Evolutionary conservation across 2,329 filamentous ascomycete genomes (phyloP), one percentile per base, ranked within the genome.

Genomic region (Fusarium marasasianum): DNA sequence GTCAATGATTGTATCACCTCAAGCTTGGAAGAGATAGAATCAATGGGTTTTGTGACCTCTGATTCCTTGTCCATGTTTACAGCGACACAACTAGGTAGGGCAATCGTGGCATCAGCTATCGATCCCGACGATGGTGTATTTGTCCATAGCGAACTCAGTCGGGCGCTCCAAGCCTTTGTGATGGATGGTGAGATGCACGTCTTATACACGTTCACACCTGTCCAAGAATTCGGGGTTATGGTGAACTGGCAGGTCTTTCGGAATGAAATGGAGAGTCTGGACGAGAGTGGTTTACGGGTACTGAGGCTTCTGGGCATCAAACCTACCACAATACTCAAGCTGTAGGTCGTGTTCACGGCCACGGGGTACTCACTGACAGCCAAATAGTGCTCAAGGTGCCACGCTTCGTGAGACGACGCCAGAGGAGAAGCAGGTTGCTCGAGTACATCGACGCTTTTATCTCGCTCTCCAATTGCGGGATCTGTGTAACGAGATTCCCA

Each of bases 101-200:
- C 93, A 5, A 89, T 94, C 31, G 92, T 95, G 31, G 89, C 91
- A 15, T 93, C 93, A 7, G 90, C 91, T 4, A 87, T 95, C 41
- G 89, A 92, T 57, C 93, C 92, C 0, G 91, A 94, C 66, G 93
- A 95, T 75, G 93, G 93, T 1, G 82, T 93, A 3, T 95, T 94
- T 75, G 87, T 95, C 24, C 85, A 94, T 75, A 86, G 89, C 51
- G 93, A 95, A 80, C 85, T 95, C 54, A 86, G 87, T 65, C 88
- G 88, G 73, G 91, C 93, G 1, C 85, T 95, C 6, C 85, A 88
- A 69, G 91, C 91, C 3, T 95, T 95, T 77, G 93, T 94, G 18
- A 91, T 95, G 89, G 92, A 95, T 77, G 91, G 92, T 8, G 93
- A 95, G 71, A 91, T 95, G 90, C 93, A 95, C 77, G 88, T 94